phyloP scores from a whole-genome alignment of 305 asterid species.

The Rubia tinctorum region DNA sequence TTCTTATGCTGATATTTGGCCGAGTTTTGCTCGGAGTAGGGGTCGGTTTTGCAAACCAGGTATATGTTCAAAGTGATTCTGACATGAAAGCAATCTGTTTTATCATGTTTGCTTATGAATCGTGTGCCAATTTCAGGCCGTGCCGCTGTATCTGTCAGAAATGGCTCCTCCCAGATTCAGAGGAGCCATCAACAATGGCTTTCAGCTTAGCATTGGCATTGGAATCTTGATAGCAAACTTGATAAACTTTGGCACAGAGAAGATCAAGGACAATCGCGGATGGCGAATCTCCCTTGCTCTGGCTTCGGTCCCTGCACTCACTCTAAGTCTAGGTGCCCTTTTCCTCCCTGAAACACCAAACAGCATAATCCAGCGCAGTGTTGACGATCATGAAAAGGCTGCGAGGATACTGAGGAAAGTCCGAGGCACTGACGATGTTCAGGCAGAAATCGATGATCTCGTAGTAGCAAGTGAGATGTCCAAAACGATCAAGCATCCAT shows the following conservation, averaged over 20 bases:
- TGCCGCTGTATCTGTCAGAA: conserved; percentile 62
- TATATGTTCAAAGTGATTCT: neutral
- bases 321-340: conserved; percentile 42
- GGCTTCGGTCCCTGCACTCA: conserved; percentile 41
- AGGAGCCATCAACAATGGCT: conserved; percentile 45
- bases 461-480: conserved; percentile 38
- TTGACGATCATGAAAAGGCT: conserved; percentile 27
- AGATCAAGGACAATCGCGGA: conserved; percentile 39
- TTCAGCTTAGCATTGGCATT: conserved; percentile 34
- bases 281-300: conserved; percentile 50
- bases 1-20: conserved; percentile 47
- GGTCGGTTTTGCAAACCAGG: conserved; percentile 19
- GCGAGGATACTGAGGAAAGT: conserved; percentile 32
- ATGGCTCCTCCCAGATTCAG: conserved; percentile 51
- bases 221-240: conserved; percentile 40
- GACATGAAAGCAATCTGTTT: no score
- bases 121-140: conserved; percentile 30
- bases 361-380: conserved; percentile 44
- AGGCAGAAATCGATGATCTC: conserved; percentile 53
- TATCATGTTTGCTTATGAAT: no score
- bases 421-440: conserved; percentile 49
- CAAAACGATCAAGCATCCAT: conserved; percentile 38
- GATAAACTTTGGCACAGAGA: conserved; percentile 38
- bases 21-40: conserved; percentile 11
- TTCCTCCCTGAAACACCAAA: conserved; percentile 65